These are phyloP conservation scores for Mucor saturninus DNA, from an alignment of 371 early-diverging fungal species.

Conservation along the genomic window DNA sequence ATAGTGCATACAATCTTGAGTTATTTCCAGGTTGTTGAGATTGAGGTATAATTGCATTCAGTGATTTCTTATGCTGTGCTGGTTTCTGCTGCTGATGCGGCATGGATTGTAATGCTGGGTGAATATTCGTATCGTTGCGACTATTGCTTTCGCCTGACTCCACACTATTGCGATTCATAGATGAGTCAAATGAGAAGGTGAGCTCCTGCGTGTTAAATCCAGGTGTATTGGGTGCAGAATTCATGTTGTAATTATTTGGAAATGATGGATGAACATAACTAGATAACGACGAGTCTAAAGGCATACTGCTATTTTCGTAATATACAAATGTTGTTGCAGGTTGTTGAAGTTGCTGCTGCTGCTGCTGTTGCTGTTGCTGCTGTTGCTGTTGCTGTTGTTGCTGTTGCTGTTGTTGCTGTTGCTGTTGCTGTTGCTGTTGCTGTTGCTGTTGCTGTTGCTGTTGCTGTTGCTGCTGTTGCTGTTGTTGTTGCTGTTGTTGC, in stretches of 20 bases:
- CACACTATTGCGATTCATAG: constrained; percentile 19
- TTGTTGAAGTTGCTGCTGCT: constrained; percentile 3
- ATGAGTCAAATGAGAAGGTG: constrained; percentile 31
- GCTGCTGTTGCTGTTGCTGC: constrained; percentile 11
- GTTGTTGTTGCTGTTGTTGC: constrained; percentile 16
- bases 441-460: constrained; percentile 7
- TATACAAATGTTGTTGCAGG: constrained; percentile 28
- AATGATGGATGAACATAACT: constrained; percentile 30
- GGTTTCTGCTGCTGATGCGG: constrained; percentile 4
- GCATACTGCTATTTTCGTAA: constrained; percentile 25
- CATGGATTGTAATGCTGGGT: constrained; percentile 37
- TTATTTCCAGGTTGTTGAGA: constrained; percentile 1
- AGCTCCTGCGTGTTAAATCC: constrained; percentile 27
- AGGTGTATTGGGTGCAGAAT: constrained; percentile 18
- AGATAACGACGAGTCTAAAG: constrained; percentile 25
- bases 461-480: constrained; percentile 2
- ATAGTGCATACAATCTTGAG: neutral
- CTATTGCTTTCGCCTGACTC: constrained; percentile 10
- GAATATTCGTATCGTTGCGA: constrained; percentile 29
- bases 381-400: constrained; percentile 14
- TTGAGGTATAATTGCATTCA: neutral
- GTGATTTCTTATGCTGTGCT: neutral
- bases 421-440: neutral
- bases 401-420: neutral
- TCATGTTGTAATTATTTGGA: constrained; percentile 23